Base-by-base conservation (phyloP, 441 rosid genomes). In the Capsella rubella region DNA sequence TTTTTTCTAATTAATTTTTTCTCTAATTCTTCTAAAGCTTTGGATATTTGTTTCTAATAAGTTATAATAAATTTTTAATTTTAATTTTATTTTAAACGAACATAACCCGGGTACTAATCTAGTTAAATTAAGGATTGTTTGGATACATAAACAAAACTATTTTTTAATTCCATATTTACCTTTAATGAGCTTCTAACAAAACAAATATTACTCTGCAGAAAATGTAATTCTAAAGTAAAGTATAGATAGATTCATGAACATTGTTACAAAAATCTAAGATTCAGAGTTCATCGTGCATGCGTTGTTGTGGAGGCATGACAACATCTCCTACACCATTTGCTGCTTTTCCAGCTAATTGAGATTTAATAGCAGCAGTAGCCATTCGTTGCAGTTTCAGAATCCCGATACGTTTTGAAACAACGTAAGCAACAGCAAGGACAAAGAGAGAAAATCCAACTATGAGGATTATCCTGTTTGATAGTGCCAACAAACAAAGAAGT, bases 381-480 rank as follows among this genome's bases (percentile, higher is more conserved):
- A 82, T 81, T 75, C 93, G 85, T 83, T 90, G 96, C 79, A 95
- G 78, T 73, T 54, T 84, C 63, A 95, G 84, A 35, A 95, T 57
- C 6, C 98, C 96, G 0, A 90, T 81, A 12, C 97, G 91, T 78
- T 89, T 89, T 15, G 97, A 95, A 79, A 87, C 90, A 35, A 95
- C 99, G 58, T 88, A 95, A 18, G 85, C 84, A 70, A 92, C 94
- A 42, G 93, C 95, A 75, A 78, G 84, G 27, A 88, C 79, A 82
- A 95, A 95, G 69, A 89, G 61, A 43, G 87, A 27, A 60, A 84
- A 81, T 79, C 97, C 99, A 3, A 82, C 55, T 28, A 81, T 75
- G 59, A 92, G 86, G 50, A 95, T 78, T 79, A 92, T 18, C 86
- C 98, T 90, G 89, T 67, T 67, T 63, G 28, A 69, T 18, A 76